A percentile compares a stretch with the other conserved stretches of the same genome.
Conservation (phyloP, 1,139 yeast species). For the Petasospora fabianii region DNA sequence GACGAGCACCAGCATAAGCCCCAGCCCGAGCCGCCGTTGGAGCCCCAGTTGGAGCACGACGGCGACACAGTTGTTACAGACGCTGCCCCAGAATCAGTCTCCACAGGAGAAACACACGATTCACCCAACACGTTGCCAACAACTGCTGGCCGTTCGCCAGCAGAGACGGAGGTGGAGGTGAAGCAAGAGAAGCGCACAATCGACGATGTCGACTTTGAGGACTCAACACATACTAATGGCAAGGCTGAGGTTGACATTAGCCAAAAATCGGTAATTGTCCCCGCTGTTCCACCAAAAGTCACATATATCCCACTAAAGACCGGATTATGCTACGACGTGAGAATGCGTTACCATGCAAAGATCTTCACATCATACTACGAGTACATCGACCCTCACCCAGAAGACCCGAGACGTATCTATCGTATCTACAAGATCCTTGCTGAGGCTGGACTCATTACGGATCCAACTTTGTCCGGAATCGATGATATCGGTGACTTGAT, state of each 20-base stretch:
- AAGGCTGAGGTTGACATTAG: neutral
- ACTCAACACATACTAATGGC: slow-evolving; percentile 7
- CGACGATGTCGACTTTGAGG: slow-evolving; percentile 19
- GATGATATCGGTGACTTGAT: slow-evolving; percentile 85
- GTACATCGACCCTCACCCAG: slow-evolving; percentile 98
- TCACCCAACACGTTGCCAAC: neutral
- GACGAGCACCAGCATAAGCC: too few species aligned
- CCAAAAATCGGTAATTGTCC: slow-evolving; percentile 47
- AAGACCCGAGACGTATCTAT: slow-evolving; percentile 94
- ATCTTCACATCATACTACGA: slow-evolving; percentile 89
- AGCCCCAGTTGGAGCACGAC: slow-evolving; percentile 3
- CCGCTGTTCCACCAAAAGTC: slow-evolving; percentile 40
- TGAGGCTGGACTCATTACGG: slow-evolving; percentile 85
- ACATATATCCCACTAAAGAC: slow-evolving; percentile 74
- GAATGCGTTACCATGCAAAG: slow-evolving; percentile 97
- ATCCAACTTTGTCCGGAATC: slow-evolving; percentile 74
- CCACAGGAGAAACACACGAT: neutral
- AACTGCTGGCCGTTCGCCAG: neutral
- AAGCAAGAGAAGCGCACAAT: slow-evolving; percentile 24
- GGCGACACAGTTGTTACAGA: slow-evolving; percentile 9
- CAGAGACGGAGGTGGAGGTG: neutral
- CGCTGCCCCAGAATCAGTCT: slow-evolving; percentile 3
- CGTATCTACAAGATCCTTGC: slow-evolving; percentile 90
- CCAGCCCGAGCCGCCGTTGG: too few species aligned
- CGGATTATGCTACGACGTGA: slow-evolving; percentile 91